Evolutionary conservation across 2,329 filamentous ascomycete species (phyloP), one percentile per base, ranked within the genome.

Genomic region (Talaromyces sp.): DNA sequence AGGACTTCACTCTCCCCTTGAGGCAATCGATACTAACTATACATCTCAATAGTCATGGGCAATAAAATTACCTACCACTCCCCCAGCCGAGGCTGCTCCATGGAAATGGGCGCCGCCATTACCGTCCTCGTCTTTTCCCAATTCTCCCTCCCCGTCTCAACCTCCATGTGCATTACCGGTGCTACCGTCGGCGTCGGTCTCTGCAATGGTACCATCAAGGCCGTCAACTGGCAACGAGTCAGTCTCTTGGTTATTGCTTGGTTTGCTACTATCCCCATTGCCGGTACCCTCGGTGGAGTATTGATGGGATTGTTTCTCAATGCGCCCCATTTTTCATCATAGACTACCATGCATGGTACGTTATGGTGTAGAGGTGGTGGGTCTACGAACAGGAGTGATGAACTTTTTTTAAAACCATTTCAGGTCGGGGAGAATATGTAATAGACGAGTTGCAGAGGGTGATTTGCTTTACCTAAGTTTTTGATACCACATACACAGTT

Each of bases 51-150:
- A 85, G 85, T 89, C 73, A 90, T 91, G 87, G 88, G 88, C 55
- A 91, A 91, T 80, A 88, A 88, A 74, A 85, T 89, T 71, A 89
- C 87, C 59, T 88, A 88, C 73, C 86, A 89, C 71, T 83, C 80
- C 2, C 81, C 81, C 4, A 78, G 72, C 63, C 69, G 81, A 65
- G 80, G 73, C 53, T 89, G 77, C 65, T 89, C 86, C 53, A 91
- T 91, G 88, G 88, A 91, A 70, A 83, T 91, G 82, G 88, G 88
- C 48, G 87, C 88, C 45, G 87, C 88, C 64, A 84, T 91, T 64
- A 91, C 88, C 9, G 84, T 91, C 60, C 82, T 91, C 22, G 74
- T 91, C 69, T 89, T 89, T 78, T 89, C 87, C 0, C 87, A 89
- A 70, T 89, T 81, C 78, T 83, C 82, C 1, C 84, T 91, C 0